Evolutionary conservation across 768 basidiomycete species (phyloP).

Genomic region (Guyanaporus albipodus): DNA sequence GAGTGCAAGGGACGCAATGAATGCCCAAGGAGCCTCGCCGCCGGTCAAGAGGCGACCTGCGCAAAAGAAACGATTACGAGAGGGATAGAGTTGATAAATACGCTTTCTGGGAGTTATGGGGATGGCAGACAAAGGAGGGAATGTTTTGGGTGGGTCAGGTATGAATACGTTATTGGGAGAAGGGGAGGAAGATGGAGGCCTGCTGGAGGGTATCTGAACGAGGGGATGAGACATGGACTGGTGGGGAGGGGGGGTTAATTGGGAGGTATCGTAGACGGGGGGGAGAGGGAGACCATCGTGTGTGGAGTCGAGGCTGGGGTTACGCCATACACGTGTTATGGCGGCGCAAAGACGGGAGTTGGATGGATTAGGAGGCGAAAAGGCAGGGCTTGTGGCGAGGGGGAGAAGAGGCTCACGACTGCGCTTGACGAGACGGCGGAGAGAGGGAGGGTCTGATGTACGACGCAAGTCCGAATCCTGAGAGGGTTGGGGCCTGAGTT

Average conservation of each 20-base stretch:
- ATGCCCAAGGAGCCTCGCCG: slow-evolving; percentile 82
- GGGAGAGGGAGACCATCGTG: slow-evolving; percentile 26
- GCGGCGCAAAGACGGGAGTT: slow-evolving; percentile 29
- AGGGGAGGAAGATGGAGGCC: slow-evolving; percentile 21
- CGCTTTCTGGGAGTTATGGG: slow-evolving; percentile 37
- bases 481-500: slow-evolving; percentile 35
- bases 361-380: neutral
- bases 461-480: slow-evolving; percentile 40
- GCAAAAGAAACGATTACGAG: slow-evolving; percentile 73
- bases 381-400: slow-evolving; percentile 18
- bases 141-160: slow-evolving; percentile 27
- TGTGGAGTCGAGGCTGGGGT: slow-evolving; percentile 49
- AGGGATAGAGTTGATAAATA: slow-evolving; percentile 63
- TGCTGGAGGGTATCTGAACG: slow-evolving; percentile 24
- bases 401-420: slow-evolving; percentile 76
- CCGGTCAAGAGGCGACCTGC: slow-evolving; percentile 74
- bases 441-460: slow-evolving; percentile 22
- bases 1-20: slow-evolving; percentile 59
- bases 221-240: slow-evolving; percentile 22
- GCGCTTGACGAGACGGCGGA: slow-evolving; percentile 42
- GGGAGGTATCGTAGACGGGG: slow-evolving; percentile 11
- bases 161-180: slow-evolving; percentile 30
- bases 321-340: slow-evolving; percentile 56
- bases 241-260: slow-evolving; percentile 5
- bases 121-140: slow-evolving; percentile 33